Evolutionary conservation across 2,329 filamentous ascomycete genomes (phyloP), one percentile per base, ranked within the genome.

Genomic region (Alternaria atra): DNA sequence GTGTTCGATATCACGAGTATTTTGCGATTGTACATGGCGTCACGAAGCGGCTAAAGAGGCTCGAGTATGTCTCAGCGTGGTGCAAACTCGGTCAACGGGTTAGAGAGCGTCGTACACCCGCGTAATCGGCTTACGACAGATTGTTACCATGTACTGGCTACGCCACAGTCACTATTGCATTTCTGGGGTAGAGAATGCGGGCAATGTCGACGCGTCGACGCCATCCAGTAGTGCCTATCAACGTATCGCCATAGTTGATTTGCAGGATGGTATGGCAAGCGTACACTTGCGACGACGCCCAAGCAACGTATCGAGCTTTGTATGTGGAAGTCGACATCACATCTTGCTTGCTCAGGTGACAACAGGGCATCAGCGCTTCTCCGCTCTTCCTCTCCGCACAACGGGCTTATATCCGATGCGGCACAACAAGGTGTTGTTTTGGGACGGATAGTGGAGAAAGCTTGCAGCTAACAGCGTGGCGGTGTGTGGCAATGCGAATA

Each of bases 401-500:
- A 32, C 51, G 51, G 25, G 51, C 29, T 53, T 34, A 44, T 34
- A n/a, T 43, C 51, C 51, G 27, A 53, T 37, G 35, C 50, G 51
- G 20, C 32, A 15, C 51, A 27, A 46, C n/a, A 50, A 50, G 46
- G 23, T n/a, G 30, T 25, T 50, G 46, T 37, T 50, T n/a, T 50
- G 20, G 46, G 46, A 50, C 32, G 30, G 46, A 35, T 23, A 17
- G 32, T 50, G 46, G 29, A 10, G 43, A 53, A 17, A 47, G 30
- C 23, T n/a, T 35, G 52, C 52, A 46, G 52, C 52, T 30, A 30
- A 27, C 52, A 35, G 40, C 46, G 35, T 40, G 43, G 51, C 57
- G 57, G 57, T 60, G 57, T n/a, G 13, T 57, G 47, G 53, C 47
- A 37, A 57, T 57, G 58, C 32, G 32, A 46, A 57, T 57, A 50